phyloP scores from a whole-genome alignment of 1,139 yeast genomes.

The Meyerozyma smithsonii region DNA sequence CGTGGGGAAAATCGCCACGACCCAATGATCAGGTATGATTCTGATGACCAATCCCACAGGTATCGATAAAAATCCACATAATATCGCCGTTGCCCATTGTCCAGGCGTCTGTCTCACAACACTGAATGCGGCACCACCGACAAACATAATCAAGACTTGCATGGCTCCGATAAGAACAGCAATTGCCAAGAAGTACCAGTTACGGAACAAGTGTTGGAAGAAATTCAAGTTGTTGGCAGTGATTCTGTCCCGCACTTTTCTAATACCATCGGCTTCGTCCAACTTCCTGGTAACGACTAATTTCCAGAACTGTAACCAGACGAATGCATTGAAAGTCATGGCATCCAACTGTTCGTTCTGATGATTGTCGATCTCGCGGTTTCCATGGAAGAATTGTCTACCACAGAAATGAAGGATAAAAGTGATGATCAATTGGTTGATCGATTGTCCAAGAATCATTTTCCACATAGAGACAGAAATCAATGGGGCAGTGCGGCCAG shows the following conservation, averaged over 20 bases:
- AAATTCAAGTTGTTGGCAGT: slow-evolving; percentile 66
- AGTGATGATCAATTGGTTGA: slow-evolving; percentile 72
- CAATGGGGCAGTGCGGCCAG: slow-evolving; percentile 74
- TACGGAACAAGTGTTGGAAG: slow-evolving; percentile 74
- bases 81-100: slow-evolving; percentile 86
- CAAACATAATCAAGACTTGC: slow-evolving; percentile 89
- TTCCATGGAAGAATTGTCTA: slow-evolving; percentile 49
- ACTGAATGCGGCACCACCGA: slow-evolving; percentile 94
- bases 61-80: slow-evolving; percentile 77
- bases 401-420: slow-evolving; percentile 82
- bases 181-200: slow-evolving; percentile 74
- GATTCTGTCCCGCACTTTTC: slow-evolving; percentile 52
- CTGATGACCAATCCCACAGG: slow-evolving; percentile 78
- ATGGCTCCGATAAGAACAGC: slow-evolving; percentile 71
- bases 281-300: slow-evolving; percentile 86
- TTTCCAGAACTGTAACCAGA: slow-evolving; percentile 96
- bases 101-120: slow-evolving; percentile 72
- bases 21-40: slow-evolving; percentile 79
- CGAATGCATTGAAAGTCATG: slow-evolving; percentile 91
- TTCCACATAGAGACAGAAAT: slow-evolving; percentile 96
- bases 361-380: slow-evolving; percentile 33
- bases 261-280: slow-evolving; percentile 78
- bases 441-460: slow-evolving; percentile 88
- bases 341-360: slow-evolving; percentile 65
- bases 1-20: slow-evolving; percentile 63